Base-by-base conservation (phyloP, 306 rosid species). In the Biancaea sappan region DNA sequence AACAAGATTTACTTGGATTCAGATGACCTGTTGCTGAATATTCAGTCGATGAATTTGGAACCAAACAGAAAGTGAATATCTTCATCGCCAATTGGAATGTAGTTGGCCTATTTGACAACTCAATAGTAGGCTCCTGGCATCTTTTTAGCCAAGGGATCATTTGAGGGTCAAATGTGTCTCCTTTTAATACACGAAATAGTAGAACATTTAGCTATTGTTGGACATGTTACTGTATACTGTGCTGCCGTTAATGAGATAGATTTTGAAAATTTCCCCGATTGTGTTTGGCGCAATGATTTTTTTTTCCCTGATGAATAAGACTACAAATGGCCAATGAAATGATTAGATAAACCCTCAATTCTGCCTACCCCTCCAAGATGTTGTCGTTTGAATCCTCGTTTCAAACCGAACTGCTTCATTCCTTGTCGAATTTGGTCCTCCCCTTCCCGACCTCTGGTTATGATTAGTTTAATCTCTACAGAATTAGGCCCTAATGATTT, bases 1-100 rank as follows among this genome's bases (percentile, higher is more conserved):
- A 94, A 90, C 83, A 90, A 80, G 71, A 89, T 84, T 70, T 86
- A n/a, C 82, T 78, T 94, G 76, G 85, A 86, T 52, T 71, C 97
- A 0, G 79, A 80, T 75, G 94, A 92, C 79, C 88, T 94, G 80
- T 79, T 94, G 88, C 79, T 90, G 75, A 91, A 92, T 81, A 90
- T 92, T 79, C 97, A 92, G 76, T 86, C 66, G 71, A 69, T 86
- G 89, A 77, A 77, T 11, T 59, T 84, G 87, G 92, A 87, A 52
- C 84, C 81, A 4, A 54, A 60, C 24, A 82, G 50, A 31, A 77
- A 79, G 75, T 81, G 77, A 82, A 59, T 51, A 61, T 34, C 28
- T n/a, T 46, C 8, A 7, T 48, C 6, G 4, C 22, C 68, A 71
- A 53, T 50, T 46, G 47, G 47, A 29, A 67, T 74, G 21, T 21